Base-by-base conservation (phyloP, 768 basidiomycete species). In the Mycena polygramma region DNA sequence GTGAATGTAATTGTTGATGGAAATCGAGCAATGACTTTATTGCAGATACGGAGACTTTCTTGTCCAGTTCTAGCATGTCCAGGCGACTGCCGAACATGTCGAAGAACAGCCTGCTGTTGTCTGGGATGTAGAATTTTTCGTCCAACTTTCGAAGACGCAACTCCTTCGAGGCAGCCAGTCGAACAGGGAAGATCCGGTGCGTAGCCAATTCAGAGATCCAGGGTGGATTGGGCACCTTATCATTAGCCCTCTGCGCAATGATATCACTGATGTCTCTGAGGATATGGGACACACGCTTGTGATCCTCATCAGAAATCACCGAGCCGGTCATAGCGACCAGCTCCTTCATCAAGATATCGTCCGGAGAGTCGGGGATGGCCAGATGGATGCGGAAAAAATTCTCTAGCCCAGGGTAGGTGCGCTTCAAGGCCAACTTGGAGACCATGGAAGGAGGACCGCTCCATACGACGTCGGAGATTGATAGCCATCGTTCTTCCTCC, bases 61-160 rank as follows among this genome's bases (percentile, higher is more conserved):
- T 13, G 49, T 51, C n/a, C 39, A 54, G 22, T 30, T 58, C 57
- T 22, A 68, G 43, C 57, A 68, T 51, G 35, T 58, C 53, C 4
- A 68, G 43, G 30, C 37, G 22, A 36, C 19, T 19, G 8, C 52
- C 17, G 26, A 68, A 68, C 35, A 68, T 52, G 4, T 35, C 26
- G 22, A 53, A 58, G 37, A 51, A 24, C 14, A 20, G 24, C 43
- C 72, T 62, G 30, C 37, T 37, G 59, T 51, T 63, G 26, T 78
- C 77, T 4, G 76, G 76, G 7, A 75, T 35, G 59, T 76, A 79
- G 57, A 78, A 74, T 26, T 41, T 53, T 11, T 39, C 57, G 13
- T 75, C 64, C 57, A 60, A 36, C 35, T 22, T 46, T 10, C 66
- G 53, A 15, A 68, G 57, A 6, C 22, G 22, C 37, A 68, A 55